phyloP scores from a whole-genome alignment of 2,329 filamentous ascomycete genomes.

The Ilyonectria sp. region DNA sequence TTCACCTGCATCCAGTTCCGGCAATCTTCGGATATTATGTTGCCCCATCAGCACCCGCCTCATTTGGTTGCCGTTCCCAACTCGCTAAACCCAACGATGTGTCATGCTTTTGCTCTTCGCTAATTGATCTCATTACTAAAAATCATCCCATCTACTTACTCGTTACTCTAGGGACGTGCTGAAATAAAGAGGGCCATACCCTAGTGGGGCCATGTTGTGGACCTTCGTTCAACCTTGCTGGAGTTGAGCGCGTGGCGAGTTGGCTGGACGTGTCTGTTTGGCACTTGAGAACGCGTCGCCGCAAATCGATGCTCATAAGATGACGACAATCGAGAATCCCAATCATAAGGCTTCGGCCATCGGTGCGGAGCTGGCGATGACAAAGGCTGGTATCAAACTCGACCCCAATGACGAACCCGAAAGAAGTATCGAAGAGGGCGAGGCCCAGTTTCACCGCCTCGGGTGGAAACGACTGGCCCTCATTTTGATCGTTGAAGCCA shows the following conservation, averaged over 20 bases:
- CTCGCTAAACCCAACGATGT: neutral
- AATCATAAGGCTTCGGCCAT: neutral
- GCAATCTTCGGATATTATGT: too few species aligned
- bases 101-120: neutral
- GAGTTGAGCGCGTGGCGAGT: neutral
- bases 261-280: neutral
- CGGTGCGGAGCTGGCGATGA: neutral
- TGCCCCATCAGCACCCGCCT: too few species aligned
- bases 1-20: too few species aligned
- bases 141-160: neutral
- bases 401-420: neutral
- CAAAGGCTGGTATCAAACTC: neutral
- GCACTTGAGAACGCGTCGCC: neutral
- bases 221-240: neutral
- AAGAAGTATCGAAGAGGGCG: neutral
- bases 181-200: neutral
- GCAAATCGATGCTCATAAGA: neutral
- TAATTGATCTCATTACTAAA: neutral
- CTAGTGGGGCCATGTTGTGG: neutral
- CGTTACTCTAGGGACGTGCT: neutral
- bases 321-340: neutral
- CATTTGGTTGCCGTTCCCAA: neutral
- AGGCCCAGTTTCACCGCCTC: neutral
- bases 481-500: constrained; percentile 40
- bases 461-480: constrained; percentile 35